phyloP scores from a whole-genome alignment of 768 basidiomycete species.

The Psilocybe azurescens region DNA sequence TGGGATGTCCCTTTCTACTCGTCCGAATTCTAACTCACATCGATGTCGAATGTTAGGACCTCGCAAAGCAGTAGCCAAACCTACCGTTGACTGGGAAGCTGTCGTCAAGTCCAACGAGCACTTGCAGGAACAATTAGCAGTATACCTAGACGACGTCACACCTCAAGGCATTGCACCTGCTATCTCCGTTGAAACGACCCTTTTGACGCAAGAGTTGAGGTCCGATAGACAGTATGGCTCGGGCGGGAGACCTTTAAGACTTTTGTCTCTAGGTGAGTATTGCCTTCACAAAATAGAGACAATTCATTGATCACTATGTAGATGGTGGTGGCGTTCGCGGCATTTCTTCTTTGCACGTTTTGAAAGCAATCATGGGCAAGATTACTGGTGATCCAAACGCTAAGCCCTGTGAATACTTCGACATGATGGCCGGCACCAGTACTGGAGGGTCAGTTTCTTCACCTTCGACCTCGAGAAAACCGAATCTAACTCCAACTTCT shows the following conservation, averaged over 20 bases:
- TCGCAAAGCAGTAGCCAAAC: constrained; percentile 8
- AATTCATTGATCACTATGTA: constrained; percentile 6
- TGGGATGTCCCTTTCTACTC: constrained; percentile 2
- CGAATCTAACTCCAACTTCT: not conserved
- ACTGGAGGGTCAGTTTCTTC: constrained; percentile 34
- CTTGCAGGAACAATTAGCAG: constrained; percentile 24
- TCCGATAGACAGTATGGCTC: constrained; percentile 28
- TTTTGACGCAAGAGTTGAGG: constrained; percentile 30
- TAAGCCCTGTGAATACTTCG: constrained; percentile 37
- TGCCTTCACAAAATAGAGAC: too few relatives aligned
- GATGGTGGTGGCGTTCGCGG: constrained; percentile 43
- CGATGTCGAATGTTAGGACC: constrained; percentile 3
- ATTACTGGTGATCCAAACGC: constrained; percentile 24
- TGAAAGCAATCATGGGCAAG: constrained; percentile 36
- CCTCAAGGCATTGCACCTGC: constrained; percentile 23
- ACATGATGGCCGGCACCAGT: constrained; percentile 41
- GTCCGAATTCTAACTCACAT: not conserved
- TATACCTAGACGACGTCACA: constrained; percentile 26
- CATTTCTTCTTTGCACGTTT: constrained; percentile 34
- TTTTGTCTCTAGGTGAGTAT: constrained; percentile 35
- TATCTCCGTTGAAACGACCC: constrained; percentile 13
- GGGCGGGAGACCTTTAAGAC: constrained; percentile 26
- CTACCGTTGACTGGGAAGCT: constrained; percentile 19
- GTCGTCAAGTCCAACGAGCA: constrained; percentile 10
- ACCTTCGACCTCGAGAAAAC: not conserved